Evolutionary conservation across 2,329 filamentous ascomycete genomes (phyloP).

Genomic region (Teratosphaeria viscida): DNA sequence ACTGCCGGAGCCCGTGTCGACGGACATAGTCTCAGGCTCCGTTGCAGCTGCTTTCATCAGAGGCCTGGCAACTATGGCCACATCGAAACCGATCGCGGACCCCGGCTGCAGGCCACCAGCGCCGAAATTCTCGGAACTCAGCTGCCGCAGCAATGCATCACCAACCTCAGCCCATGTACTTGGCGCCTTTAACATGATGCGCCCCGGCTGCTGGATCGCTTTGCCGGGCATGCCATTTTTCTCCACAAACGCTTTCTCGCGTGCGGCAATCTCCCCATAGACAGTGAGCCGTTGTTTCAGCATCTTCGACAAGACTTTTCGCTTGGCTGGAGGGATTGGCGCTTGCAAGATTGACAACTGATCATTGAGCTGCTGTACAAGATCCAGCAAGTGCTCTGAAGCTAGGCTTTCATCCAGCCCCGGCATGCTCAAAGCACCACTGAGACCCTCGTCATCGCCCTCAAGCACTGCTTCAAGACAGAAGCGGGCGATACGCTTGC

Average conservation of each 20-base stretch:
- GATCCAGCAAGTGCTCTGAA: slow-evolving; percentile 38
- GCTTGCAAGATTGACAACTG: slow-evolving; percentile 43
- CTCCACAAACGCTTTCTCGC: slow-evolving; percentile 6
- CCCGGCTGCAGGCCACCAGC: slow-evolving; percentile 9
- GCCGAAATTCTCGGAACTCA: slow-evolving; percentile 18
- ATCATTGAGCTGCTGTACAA: slow-evolving; percentile 44
- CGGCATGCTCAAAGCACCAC: slow-evolving; percentile 45
- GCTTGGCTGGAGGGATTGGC: slow-evolving; percentile 39
- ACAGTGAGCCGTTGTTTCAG: slow-evolving; percentile 46
- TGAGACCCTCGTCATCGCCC: slow-evolving; percentile 47
- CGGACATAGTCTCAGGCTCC: background rate
- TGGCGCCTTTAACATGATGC: slow-evolving; percentile 16
- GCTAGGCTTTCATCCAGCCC: slow-evolving; percentile 48
- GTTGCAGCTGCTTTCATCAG: background rate
- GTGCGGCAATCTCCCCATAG: slow-evolving; percentile 34
- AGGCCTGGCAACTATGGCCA: background rate
- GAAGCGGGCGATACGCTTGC: slow-evolving; percentile 48
- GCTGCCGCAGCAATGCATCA: slow-evolving; percentile 20
- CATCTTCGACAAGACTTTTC: slow-evolving; percentile 40
- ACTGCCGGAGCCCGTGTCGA: background rate
- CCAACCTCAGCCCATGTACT: slow-evolving; percentile 24
- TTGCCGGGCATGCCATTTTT: background rate
- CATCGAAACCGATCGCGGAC: slow-evolving; percentile 19
- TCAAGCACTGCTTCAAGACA: slow-evolving; percentile 55
- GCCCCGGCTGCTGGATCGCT: slow-evolving; percentile 4